These are phyloP conservation scores for Candida tunisiensis DNA, from an alignment of 1,139 yeast species.

Conservation along the genomic window DNA sequence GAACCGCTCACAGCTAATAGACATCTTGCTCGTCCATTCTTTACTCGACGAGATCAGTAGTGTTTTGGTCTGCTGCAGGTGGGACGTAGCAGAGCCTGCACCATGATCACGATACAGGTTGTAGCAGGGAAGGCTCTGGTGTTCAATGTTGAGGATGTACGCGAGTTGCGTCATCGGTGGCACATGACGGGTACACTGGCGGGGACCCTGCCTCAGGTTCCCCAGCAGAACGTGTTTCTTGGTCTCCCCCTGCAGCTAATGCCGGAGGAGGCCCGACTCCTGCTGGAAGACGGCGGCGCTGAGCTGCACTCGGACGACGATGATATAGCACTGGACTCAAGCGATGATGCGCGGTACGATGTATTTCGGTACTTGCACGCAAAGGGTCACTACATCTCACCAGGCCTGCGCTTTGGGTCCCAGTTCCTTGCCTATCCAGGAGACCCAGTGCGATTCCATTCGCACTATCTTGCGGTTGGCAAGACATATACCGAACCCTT, in stretches of 20 bases:
- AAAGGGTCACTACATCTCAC: slow-evolving; percentile 41
- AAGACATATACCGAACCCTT: slow-evolving; percentile 34
- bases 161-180: slow-evolving; percentile 31
- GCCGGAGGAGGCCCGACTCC: slow-evolving; percentile 59
- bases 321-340: not conserved
- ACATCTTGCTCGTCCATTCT: no score
- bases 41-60: no score
- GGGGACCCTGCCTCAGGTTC: slow-evolving; percentile 75
- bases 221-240: slow-evolving; percentile 78
- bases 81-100: no score
- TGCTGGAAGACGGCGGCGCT: slow-evolving; percentile 27
- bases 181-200: slow-evolving; percentile 56
- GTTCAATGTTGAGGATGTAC: slow-evolving; percentile 35
- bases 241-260: slow-evolving; percentile 68
- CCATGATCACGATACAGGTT: slow-evolving; percentile 20
- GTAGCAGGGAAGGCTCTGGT: slow-evolving; percentile 35
- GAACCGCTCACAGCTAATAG: not conserved
- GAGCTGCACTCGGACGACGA: slow-evolving; percentile 13
- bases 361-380: slow-evolving; percentile 29
- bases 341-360: slow-evolving; percentile 6
- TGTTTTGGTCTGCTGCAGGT: no score
- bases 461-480: slow-evolving; percentile 61
- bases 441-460: slow-evolving; percentile 80
- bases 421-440: slow-evolving; percentile 86
- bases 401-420: slow-evolving; percentile 88